Evolutionary conservation across 1,139 yeast genomes (phyloP), one percentile per base, ranked within the genome.

Genomic region (Sugiyamaella paludigena): DNA sequence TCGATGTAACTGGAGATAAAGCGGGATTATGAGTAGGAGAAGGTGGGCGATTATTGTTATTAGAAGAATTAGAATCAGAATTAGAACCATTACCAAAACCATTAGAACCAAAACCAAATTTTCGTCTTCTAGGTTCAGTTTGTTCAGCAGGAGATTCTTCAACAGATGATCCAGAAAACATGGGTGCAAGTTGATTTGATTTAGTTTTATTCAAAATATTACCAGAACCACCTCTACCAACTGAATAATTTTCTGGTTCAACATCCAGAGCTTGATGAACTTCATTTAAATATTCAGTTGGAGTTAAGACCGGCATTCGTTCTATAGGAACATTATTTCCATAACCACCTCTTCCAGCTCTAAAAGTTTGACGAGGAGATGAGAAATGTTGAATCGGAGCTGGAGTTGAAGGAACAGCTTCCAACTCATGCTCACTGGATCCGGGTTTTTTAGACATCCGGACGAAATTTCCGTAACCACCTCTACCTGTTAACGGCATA

Each of bases 191-290:
- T 3, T 42, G 45, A 15, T 42, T 39, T 12, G 39, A 42, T 24
- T 31, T 35, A 19, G 43, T 24, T 33, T 39, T 30, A 13, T 36
- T 36, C 41, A 36, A 19, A 26, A 43, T 43, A 58, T 69, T 69
- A 34, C 73, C 73, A 6, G 59, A 44, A 10, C 73, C 73, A 30
- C 73, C 72, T 7, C 73, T 60, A 24, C 73, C 73, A 28, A 69
- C 66, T 43, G 66, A 57, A 57, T 64, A 69, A 6, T 62, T 52
- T 16, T 57, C 55, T 5, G 69, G 69, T 48, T 58, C 68, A 11
- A 58, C 60, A 40, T 62, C 65, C 37, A 58, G 41, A 24, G 69
- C 68, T 33, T 59, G 51, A 50, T 64, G 58, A 31, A 64, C 69
- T 49, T 68, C 71, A 40, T 59, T 46, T 13, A 69, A 59, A 48